These are phyloP conservation scores for Torrubiellomyces zombiae DNA, from an alignment of 2,329 filamentous ascomycete genomes.

Conservation along the genomic window DNA sequence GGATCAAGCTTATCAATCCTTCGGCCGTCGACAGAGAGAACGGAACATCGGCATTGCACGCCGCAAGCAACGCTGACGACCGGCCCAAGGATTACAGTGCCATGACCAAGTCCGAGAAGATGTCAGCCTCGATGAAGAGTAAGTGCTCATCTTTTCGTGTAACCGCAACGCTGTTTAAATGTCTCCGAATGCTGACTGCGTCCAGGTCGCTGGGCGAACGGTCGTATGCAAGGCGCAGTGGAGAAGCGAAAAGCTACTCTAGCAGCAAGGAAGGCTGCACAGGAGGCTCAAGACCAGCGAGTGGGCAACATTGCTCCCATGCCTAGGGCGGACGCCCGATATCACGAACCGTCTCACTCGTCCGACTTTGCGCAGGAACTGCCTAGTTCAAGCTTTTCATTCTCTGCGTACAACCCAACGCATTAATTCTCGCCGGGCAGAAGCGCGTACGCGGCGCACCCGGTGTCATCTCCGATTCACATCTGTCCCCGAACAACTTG, in stretches of 20 bases:
- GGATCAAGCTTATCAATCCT: slow-evolving; percentile 21
- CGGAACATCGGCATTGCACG: slow-evolving; percentile 12
- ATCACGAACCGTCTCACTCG: slow-evolving; percentile 16
- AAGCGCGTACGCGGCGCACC: too few relatives aligned
- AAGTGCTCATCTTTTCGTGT: slow-evolving; percentile 11
- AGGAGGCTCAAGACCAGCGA: slow-evolving; percentile 22
- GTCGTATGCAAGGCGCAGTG: slow-evolving; percentile 43
- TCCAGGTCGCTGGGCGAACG: slow-evolving; percentile 41
- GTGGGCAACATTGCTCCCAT: slow-evolving; percentile 20
- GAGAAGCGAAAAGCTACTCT: slow-evolving; percentile 43
- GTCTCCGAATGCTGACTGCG: slow-evolving; percentile 9
- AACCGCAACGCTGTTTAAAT: too few relatives aligned
- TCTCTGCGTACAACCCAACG: too few relatives aligned
- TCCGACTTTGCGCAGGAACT: slow-evolving; percentile 11
- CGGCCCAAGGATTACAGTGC: slow-evolving; percentile 36
- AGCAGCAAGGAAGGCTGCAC: slow-evolving; percentile 38
- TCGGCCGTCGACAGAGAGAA: slow-evolving; percentile 11
- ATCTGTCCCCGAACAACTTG: too few relatives aligned
- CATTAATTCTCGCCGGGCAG: too few relatives aligned
- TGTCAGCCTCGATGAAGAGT: slow-evolving; percentile 51
- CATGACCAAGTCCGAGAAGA: slow-evolving; percentile 50
- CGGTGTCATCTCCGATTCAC: too few relatives aligned
- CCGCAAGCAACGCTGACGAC: slow-evolving; percentile 20
- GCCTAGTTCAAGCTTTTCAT: too few relatives aligned
- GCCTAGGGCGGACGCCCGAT: slow-evolving; percentile 17